phyloP scores from a whole-genome alignment of 1,139 yeast species.

The Sugiyamaella castrensis region DNA sequence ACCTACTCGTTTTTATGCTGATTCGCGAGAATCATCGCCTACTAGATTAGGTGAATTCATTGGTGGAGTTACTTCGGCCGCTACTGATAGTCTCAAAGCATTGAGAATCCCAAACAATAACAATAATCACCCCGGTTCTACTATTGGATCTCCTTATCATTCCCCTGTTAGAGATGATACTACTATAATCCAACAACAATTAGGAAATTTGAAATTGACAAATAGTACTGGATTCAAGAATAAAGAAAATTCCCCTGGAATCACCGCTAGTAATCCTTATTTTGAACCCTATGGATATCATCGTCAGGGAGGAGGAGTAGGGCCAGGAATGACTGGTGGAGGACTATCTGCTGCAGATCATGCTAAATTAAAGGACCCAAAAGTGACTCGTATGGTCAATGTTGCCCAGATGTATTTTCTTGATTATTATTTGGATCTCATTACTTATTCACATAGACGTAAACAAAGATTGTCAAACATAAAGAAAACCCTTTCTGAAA shows the following conservation, averaged over 20 bases:
- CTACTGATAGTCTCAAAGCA: constrained; percentile 3
- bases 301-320: background rate
- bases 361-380: constrained; percentile 62
- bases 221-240: background rate
- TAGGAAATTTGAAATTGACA: background rate
- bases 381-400: constrained; percentile 81
- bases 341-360: constrained; percentile 34
- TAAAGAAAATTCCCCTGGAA: constrained; percentile 2
- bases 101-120: constrained; percentile 1
- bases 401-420: constrained; percentile 76
- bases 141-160: constrained; percentile 1
- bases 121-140: no score
- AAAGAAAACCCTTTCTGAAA: constrained; percentile 50
- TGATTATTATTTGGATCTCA: constrained; percentile 94
- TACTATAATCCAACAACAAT: constrained; percentile 4
- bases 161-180: background rate
- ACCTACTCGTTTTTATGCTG: constrained; percentile 9
- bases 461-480: constrained; percentile 74
- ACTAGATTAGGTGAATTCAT: constrained; percentile 16
- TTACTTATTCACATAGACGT: constrained; percentile 86
- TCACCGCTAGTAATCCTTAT: background rate
- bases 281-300: constrained; percentile 1
- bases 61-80: constrained; percentile 8
- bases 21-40: constrained; percentile 11
- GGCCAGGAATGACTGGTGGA: no score